Evolutionary conservation across 2,329 filamentous ascomycete genomes (phyloP).

Genomic region (Colletotrichum sp.): DNA sequence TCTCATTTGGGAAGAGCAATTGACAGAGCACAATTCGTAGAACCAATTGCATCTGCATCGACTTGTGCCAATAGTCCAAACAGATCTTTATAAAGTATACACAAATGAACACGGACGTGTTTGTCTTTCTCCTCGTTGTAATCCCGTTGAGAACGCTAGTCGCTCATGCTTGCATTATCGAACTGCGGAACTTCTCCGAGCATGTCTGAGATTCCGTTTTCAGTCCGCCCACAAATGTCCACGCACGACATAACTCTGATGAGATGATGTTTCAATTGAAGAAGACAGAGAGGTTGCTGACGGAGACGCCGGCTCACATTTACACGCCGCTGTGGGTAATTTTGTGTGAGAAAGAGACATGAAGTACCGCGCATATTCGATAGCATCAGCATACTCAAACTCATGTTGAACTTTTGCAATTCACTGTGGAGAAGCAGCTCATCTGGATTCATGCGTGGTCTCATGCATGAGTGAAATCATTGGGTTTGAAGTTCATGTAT

Average conservation of each 20-base stretch:
- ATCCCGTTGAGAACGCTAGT: background rate
- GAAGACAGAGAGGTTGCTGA: background rate
- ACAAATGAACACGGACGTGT: background rate
- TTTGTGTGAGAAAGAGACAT: background rate
- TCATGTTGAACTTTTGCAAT: background rate
- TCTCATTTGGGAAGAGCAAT: background rate
- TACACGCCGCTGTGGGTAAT: background rate
- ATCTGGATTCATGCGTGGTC: background rate
- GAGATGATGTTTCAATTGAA: background rate
- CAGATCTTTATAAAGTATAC: background rate
- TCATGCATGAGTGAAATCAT: background rate
- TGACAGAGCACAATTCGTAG: accelerated
- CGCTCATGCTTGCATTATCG: background rate
- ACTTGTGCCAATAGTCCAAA: accelerated
- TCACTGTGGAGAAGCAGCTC: background rate
- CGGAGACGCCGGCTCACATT: background rate
- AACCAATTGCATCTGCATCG: accelerated
- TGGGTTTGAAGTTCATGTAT: background rate
- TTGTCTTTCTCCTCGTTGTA: background rate
- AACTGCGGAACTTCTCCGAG: background rate
- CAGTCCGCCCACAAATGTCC: background rate
- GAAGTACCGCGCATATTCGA: background rate
- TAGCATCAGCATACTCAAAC: background rate
- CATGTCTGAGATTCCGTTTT: background rate
- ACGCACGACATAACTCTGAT: background rate